These are phyloP conservation scores for Lactarius pseudohatsudake DNA, from an alignment of 768 basidiomycete species.

Conservation along the genomic window DNA sequence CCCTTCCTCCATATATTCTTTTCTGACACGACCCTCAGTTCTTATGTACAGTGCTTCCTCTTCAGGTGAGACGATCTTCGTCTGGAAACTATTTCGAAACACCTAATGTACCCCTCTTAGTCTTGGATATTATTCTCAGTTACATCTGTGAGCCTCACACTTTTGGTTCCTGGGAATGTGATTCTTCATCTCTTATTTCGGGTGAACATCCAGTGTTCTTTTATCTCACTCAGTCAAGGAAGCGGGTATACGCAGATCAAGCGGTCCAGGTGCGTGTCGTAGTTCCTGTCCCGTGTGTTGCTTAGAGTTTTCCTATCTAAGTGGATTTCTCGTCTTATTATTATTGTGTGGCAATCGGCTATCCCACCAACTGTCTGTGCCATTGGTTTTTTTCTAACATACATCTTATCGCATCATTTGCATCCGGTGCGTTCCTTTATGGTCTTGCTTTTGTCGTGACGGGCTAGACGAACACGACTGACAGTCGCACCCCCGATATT, in stretches of 20 bases:
- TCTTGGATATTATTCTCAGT: constrained; percentile 10
- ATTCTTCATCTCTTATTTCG: background rate
- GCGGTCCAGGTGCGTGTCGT: constrained; percentile 1
- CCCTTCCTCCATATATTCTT: background rate
- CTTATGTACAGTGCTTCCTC: background rate
- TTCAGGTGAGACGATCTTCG: constrained; percentile 1
- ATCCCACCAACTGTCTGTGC: constrained; percentile 12
- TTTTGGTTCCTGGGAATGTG: background rate
- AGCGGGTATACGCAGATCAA: constrained; percentile 1
- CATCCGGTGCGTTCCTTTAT: background rate
- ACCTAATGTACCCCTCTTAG: background rate
- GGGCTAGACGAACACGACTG: background rate
- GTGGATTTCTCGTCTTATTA: constrained; percentile 2
- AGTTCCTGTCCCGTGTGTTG: background rate
- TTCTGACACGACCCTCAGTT: constrained; percentile 4
- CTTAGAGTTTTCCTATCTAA: background rate
- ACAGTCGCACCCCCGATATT: background rate
- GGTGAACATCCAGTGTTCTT: background rate
- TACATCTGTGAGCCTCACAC: background rate
- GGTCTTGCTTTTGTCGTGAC: background rate
- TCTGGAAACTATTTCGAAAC: background rate
- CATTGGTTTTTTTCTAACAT: background rate
- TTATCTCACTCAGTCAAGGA: constrained; percentile 8
- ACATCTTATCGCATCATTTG: background rate
- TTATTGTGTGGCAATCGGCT: constrained; percentile 16